phyloP scores from a whole-genome alignment of 2,329 filamentous ascomycete species.

The Erysiphe neolycopersici region DNA sequence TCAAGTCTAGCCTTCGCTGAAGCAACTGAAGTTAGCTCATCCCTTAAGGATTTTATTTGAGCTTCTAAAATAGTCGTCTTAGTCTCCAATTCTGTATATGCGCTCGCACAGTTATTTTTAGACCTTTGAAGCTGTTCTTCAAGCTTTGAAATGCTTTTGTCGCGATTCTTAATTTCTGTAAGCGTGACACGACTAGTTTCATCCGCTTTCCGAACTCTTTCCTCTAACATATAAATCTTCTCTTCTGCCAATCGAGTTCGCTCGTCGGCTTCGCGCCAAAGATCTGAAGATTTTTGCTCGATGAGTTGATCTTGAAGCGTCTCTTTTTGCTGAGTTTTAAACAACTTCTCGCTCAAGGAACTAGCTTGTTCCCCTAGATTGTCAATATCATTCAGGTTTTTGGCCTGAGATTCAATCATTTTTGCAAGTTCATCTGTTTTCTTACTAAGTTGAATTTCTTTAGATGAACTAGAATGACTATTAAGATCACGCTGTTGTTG shows the following conservation, averaged over 20 bases:
- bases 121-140: constrained; percentile 12
- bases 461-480: constrained; percentile 52
- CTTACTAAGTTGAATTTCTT: constrained; percentile 34
- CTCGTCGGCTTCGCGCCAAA: not conserved
- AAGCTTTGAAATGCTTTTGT: constrained; percentile 11
- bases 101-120: constrained; percentile 9
- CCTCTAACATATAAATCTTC: not conserved
- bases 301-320: not conserved
- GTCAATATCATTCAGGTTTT: constrained; percentile 13
- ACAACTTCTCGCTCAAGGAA: constrained; percentile 13
- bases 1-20: constrained; percentile 6
- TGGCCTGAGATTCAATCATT: constrained; percentile 13
- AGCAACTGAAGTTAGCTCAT: constrained; percentile 7
- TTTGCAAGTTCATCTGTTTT: constrained; percentile 29
- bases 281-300: not conserved
- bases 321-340: constrained; percentile 2
- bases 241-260: not conserved
- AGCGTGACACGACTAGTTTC: not conserved
- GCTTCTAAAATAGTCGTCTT: constrained; percentile 10
- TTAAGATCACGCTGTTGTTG: constrained; percentile 89
- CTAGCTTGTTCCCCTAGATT: constrained; percentile 12
- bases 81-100: constrained; percentile 9
- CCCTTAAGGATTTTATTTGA: constrained; percentile 7
- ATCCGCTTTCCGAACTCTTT: not conserved
- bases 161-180: constrained; percentile 8